Conservation (phyloP, 768 basidiomycete genomes). For the Calvatia gigantea region DNA sequence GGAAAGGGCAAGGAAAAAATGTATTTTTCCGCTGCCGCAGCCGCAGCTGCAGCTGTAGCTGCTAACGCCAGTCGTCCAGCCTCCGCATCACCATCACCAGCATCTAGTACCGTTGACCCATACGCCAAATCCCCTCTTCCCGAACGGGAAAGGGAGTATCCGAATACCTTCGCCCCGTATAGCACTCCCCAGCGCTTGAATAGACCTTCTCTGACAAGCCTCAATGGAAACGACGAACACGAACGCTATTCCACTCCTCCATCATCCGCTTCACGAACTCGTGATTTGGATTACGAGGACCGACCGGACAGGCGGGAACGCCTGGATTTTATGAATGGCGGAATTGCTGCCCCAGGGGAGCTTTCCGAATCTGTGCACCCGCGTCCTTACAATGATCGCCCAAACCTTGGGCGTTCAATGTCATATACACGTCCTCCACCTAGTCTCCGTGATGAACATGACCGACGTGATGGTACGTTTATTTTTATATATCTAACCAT, state of each 20-base stretch:
- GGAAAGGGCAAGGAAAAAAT: slow-evolving; percentile 5
- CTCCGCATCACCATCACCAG: background rate
- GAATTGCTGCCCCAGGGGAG: background rate
- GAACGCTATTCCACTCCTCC: background rate
- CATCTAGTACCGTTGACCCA: background rate
- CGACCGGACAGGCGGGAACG: background rate
- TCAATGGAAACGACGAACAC: slow-evolving; percentile 2
- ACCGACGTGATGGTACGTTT: slow-evolving; percentile 1
- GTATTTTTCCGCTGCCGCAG: background rate
- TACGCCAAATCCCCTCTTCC: background rate
- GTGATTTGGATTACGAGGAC: background rate
- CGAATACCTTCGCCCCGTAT: background rate
- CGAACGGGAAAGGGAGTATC: slow-evolving; percentile 4
- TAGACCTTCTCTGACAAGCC: background rate
- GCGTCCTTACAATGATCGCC: slow-evolving; percentile 2
- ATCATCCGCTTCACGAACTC: background rate
- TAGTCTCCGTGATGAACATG: background rate
- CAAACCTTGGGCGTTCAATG: background rate
- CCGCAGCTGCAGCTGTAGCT: background rate
- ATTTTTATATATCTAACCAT: background rate
- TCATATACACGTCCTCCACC: slow-evolving; percentile 1
- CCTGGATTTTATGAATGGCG: background rate
- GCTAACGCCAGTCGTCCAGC: background rate
- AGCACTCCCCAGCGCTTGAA: background rate
- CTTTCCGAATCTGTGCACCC: background rate